Evolutionary conservation across 2,329 filamentous ascomycete genomes (phyloP), one percentile per base, ranked within the genome.

Genomic region (Aspergillus sp.): DNA sequence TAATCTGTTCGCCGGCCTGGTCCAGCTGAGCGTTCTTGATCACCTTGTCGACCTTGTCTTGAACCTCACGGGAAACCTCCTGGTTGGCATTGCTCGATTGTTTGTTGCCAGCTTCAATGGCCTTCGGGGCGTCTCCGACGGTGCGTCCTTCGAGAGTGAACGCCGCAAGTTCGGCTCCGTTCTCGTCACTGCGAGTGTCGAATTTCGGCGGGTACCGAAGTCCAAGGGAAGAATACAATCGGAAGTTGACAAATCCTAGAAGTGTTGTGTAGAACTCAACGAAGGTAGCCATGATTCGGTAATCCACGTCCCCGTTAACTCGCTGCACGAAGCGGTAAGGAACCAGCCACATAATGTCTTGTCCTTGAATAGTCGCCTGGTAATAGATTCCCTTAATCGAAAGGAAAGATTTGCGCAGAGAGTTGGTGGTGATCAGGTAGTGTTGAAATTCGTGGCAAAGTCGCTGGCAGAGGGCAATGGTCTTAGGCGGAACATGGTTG

Each of bases 331-430:
- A 99, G 77, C 92, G 92, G 83, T 99, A 99, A 1, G 95, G 95
- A 11, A 97, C 94, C 45, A 99, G 84, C 95, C 95, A 99, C 68
- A 98, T 84, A 54, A 99, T 91, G 73, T 98, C 94, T 81, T 99
- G 93, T 53, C 95, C 95, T 77, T 97, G 92, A 64, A 99, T 96
- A 55, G 90, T 97, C 25, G 94, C 95, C 81, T 98, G 94, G 80
- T 98, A 99, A 83, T 99, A 99, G 73, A 99, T 98, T 64, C 95
- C 95, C 84, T 99, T 99, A 81, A 99, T 98, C 1, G 93, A 97
- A 67, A 99, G 82, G 82, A 99, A 99, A 0, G 93, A 97, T 82
- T 97, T 98, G 74, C 92, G 91, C 70, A 99, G 82, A 71, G 91
- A 93, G 80, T 96, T 88, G 47, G 94, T 96, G 51, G 89, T 87